Percentiles rank a stretch among this genome's conserved stretches.
Evolutionary conservation across 345 rosid genomes (phyloP).

Genomic region (Syzygium aromaticum): DNA sequence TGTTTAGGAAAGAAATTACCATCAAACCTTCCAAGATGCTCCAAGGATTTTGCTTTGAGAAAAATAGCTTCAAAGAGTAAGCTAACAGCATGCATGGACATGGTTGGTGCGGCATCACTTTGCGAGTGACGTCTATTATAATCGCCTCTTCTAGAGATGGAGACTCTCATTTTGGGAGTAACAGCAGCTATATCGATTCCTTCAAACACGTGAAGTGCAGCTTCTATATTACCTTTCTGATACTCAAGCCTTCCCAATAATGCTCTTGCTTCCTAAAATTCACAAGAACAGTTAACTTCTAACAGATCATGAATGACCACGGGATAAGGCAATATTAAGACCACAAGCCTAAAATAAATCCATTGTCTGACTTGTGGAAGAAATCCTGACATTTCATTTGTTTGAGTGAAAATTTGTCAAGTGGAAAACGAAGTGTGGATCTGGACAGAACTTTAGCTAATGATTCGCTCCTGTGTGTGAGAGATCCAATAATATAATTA

Average conservation of each 20-base stretch:
- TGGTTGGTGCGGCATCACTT: conserved; percentile 26
- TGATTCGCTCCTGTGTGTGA: neutral
- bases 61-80: conserved; percentile 57
- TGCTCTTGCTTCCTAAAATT: conserved; percentile 69
- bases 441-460: neutral
- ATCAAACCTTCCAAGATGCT: conserved; percentile 47
- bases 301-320: neutral
- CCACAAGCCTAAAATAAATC: neutral
- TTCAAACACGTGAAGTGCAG: conserved; percentile 64
- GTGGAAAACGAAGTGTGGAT: neutral
- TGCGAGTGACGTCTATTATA: conserved; percentile 32
- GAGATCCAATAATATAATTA: neutral
- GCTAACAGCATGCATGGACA: conserved; percentile 63
- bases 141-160: conserved; percentile 42
- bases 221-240: conserved; percentile 62
- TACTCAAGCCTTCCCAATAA: conserved; percentile 64
- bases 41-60: conserved; percentile 60
- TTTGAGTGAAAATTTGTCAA: neutral
- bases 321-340: neutral
- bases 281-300: neutral
- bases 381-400: neutral
- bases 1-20: conserved; percentile 23
- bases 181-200: conserved; percentile 52
- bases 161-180: conserved; percentile 39
- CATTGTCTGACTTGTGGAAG: neutral